A percentile compares a stretch with the other conserved stretches of the same genome.
These are phyloP conservation scores for Plasmopara halstedii DNA, from an alignment of 352 stramenopile species.

Conservation along the genomic window DNA sequence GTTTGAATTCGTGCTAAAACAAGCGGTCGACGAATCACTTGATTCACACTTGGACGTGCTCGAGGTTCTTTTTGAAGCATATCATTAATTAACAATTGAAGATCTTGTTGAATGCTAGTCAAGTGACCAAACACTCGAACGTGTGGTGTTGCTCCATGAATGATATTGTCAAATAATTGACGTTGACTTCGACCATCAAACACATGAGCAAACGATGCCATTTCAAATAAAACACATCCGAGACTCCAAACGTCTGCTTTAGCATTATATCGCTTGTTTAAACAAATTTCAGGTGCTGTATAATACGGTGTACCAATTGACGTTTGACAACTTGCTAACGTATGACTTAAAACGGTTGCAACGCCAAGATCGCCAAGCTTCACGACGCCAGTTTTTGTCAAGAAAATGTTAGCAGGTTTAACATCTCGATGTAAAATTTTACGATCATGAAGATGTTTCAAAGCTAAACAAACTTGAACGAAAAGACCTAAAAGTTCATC, in stretches of 20 bases:
- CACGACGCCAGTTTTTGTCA: slow-evolving; percentile 51
- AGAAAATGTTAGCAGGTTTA: slow-evolving; percentile 85
- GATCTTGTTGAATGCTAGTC: slow-evolving; percentile 8
- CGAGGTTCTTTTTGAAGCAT: slow-evolving; percentile 61
- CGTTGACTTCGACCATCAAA: slow-evolving; percentile 83
- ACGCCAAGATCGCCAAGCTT: slow-evolving; percentile 80
- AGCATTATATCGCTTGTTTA: slow-evolving; percentile 88
- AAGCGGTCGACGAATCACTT: slow-evolving; percentile 46
- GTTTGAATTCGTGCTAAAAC: slow-evolving; percentile 53
- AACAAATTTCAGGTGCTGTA: slow-evolving; percentile 91
- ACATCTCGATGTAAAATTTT: slow-evolving; percentile 86
- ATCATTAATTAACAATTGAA: slow-evolving; percentile 33
- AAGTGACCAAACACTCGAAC: slow-evolving; percentile 9
- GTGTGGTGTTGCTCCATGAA: slow-evolving; percentile 17
- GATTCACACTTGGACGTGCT: slow-evolving; percentile 54
- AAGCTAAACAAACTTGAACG: slow-evolving; percentile 60
- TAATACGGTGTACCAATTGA: slow-evolving; percentile 86
- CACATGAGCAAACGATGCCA: slow-evolving; percentile 79
- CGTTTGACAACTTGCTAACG: slow-evolving; percentile 62
- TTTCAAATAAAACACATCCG: slow-evolving; percentile 91
- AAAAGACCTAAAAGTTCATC: slow-evolving; percentile 48
- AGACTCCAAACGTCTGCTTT: slow-evolving; percentile 94
- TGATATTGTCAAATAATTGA: slow-evolving; percentile 73
- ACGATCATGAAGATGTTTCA: slow-evolving; percentile 75
- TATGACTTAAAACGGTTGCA: slow-evolving; percentile 65